Base-by-base conservation (phyloP, 306 rosid species). In the Medicago arabica region DNA sequence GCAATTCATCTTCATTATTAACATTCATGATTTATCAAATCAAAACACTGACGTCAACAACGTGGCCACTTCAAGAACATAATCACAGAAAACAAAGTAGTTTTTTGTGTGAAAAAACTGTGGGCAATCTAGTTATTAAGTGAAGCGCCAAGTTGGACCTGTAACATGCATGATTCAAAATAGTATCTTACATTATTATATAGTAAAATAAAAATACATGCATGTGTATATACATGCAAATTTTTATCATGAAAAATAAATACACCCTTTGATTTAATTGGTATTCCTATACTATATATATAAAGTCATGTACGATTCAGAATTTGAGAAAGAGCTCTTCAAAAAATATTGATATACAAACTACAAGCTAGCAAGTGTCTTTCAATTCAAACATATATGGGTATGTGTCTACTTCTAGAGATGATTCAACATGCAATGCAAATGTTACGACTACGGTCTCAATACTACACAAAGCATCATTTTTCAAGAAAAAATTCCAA, bases 361-460 rank as follows among this genome's bases (percentile, higher is more conserved):
- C 31, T 28, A 3, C 31, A 0, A 46, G 49, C 49, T 17, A 60
- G 49, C 17, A 58, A 10, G 64, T 25, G 34, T 58, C 4, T 58
- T 21, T 57, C 63, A 58, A 58, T 58, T 5, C 16, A 5, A 21
- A 6, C 4, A 82, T 34, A 34, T 4, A 4, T 80, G 85, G 87
- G 89, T 69, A 41, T 80, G 36, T 74, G 76, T 58, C n/a, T 80
- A 17, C 15, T 81, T 41, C 71, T 79, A 7, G 73, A 64, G 74
- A 74, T 74, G 65, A 40, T 83, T 71, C 78, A 38, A 39, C 84
- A 77, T 71, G 83, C 85, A 11, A 86, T 9, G 78, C 80, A 71
- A 17, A 60, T 70, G 7, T 36, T 78, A 18, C 34, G 65, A 63
- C 23, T 82, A 2, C 11, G 85, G 36, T 62, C 79, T 60, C 70